Evolutionary conservation across 2,329 filamentous ascomycete genomes (phyloP).

Genomic region (Alternaria ethzedia): DNA sequence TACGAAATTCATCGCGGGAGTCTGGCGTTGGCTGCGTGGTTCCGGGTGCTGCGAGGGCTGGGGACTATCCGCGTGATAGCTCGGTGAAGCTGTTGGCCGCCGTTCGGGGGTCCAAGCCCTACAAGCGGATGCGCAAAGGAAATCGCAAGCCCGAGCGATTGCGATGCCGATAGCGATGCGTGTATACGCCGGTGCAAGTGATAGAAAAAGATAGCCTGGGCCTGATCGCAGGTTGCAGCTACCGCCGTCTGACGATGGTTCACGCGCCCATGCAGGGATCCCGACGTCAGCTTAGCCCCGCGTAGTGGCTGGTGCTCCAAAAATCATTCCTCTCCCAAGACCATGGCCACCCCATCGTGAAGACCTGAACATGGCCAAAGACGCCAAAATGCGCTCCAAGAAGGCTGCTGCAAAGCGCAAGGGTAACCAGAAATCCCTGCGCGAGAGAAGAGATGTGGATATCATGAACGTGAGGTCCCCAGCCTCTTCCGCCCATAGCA

Average conservation of each 20-base stretch:
- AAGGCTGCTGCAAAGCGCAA: constrained; percentile 16
- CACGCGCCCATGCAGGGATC: constrained; percentile 26
- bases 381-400: constrained; percentile 17
- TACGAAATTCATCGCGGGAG: constrained; percentile 83
- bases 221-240: constrained; percentile 10
- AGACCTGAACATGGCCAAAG: constrained; percentile 15
- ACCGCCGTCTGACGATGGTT: constrained; percentile 15
- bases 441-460: constrained; percentile 56
- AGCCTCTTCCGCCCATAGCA: background rate
- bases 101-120: constrained; percentile 15
- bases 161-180: constrained; percentile 17
- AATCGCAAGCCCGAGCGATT: constrained; percentile 1
- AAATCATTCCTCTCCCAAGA: constrained; percentile 20
- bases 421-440: constrained; percentile 24
- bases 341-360: constrained; percentile 1
- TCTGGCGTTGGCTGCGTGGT: constrained; percentile 18
- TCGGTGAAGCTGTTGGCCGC: constrained; percentile 30
- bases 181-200: background rate
- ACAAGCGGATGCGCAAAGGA: constrained; percentile 13
- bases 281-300: constrained; percentile 24
- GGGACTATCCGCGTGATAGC: constrained; percentile 12
- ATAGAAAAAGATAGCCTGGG: constrained; percentile 1
- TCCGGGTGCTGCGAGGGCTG: constrained; percentile 5
- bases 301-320: constrained; percentile 27
- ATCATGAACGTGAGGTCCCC: constrained; percentile 61